Evolutionary conservation across 2,329 filamentous ascomycete genomes (phyloP), one percentile per base, ranked within the genome.

Genomic region (Ceratocystis colombiana): DNA sequence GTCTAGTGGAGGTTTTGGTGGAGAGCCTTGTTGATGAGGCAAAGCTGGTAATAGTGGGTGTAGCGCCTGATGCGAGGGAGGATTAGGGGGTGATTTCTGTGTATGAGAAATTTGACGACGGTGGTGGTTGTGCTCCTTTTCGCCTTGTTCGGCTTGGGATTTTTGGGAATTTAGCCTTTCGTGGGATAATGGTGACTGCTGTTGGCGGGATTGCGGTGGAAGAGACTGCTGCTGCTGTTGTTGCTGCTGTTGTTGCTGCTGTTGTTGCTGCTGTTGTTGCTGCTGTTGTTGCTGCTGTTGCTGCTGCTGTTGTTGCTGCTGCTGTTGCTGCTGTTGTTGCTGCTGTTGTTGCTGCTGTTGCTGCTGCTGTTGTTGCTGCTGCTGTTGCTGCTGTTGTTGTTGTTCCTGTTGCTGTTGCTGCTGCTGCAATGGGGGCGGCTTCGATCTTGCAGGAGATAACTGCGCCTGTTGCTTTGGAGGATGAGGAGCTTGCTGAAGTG

Each of bases 1-100:
- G 62, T 50, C 57, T 17, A 30, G 67, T 37, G 41, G 45, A 45
- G 61, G 44, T 45, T 64, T 65, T 20, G 64, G 22, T 10, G 67
- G 67, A 33, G 77, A 74, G 72, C 78, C 75, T 71, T 78, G 77
- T 55, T 61, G 64, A 57, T 64, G 64, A 66, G 67, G 66, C 66
- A 65, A 28, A 41, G 59, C 64, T 44, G 63, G 28, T 15, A 64
- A 46, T 20, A 46, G 22, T 44, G 64, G 64, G 5, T 46, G 76
- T 67, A 71, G 75, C 69, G 72, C 68, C 70, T 75, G 74, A 20
- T 73, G 74, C 28, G 72, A 74, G 62, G 75, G 75, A 50, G 33
- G 12, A n/a, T 53, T n/a, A n/a, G 45, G 45, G 22, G 17, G 45
- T 17, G n/a, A 62, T 33, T 45, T 66, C 44, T 28, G 62, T 53